A percentile compares a stretch with the other conserved stretches of the same genome.
These are phyloP conservation scores for Musa schizocarpa DNA, from an alignment of 176 grass and related monocot species.

Conservation along the genomic window DNA sequence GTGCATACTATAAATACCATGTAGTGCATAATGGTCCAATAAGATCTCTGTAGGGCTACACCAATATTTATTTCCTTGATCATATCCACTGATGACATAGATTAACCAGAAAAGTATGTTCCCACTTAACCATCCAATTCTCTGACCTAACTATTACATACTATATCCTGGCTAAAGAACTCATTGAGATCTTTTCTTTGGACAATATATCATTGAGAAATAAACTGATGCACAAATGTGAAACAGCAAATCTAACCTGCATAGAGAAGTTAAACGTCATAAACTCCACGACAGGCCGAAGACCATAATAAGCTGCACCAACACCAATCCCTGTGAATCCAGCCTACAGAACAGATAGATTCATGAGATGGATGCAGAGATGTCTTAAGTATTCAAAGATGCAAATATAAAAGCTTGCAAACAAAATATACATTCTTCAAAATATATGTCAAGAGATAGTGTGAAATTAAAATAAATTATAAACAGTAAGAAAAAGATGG, in stretches of 20 bases:
- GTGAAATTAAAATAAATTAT: no score
- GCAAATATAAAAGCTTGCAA: not conserved
- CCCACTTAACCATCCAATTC: not conserved
- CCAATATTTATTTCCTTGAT: no score
- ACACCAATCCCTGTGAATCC: slow-evolving; percentile 95
- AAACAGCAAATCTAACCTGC: slow-evolving; percentile 47
- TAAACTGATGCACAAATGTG: not conserved
- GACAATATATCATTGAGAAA: not conserved
- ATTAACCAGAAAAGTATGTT: not conserved
- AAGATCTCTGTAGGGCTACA: no score
- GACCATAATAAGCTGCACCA: slow-evolving; percentile 92
- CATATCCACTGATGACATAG: not conserved
- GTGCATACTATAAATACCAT: no score
- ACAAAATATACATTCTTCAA: not conserved
- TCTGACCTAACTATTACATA: not conserved
- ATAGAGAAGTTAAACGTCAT: slow-evolving; percentile 99
- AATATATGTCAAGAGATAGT: no score
- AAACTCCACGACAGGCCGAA: slow-evolving; percentile 75
- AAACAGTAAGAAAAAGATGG: not conserved
- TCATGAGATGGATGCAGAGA: not conserved
- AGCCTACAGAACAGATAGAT: slow-evolving; percentile 46
- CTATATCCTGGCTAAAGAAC: not conserved
- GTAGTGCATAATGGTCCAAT: no score
- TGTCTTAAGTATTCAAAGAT: not conserved
- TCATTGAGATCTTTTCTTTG: not conserved